Evolutionary conservation across 371 early-diverging fungal species (phyloP), one percentile per base, ranked within the genome.

Genomic region (Synchytrium microbalum): DNA sequence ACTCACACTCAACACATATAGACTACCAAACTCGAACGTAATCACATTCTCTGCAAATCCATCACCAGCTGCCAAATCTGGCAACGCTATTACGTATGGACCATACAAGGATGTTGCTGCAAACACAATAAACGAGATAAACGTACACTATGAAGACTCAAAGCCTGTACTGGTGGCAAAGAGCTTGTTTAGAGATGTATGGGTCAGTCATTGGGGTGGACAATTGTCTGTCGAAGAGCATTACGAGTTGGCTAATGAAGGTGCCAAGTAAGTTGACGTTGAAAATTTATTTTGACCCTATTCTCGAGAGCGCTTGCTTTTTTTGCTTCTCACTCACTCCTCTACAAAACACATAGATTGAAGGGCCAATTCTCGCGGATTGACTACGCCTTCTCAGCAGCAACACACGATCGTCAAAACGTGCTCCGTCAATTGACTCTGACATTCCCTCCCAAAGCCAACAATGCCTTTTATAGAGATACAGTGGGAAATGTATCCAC

Each of bases 401-500:
- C 70, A 67, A 71, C 70, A 3, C 79, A 83, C 67, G 51, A 29
- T 24, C 69, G 82, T 33, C 84, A 86, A 54, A 86, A 84, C 62
- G 85, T 81, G 32, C 70, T 88, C 46, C 82, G 79, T 79, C 66
- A 73, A 60, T 54, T 88, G 75, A 66, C 68, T 46, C 59, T 82
- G 26, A 68, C 63, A 26, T 78, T 93, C 8, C 96, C 92, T 31
- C 73, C 70, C 1, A 74, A 72, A 8, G 93, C 91, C 16, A 68
- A 77, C 26, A 84, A 91, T 61, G 81, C 90, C 55, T 95, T 91
- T 72, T 94, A 82, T 71, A 85, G 90, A 28, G 98, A 98, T 75
- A 89, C 88, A 59, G 90, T 95, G 65, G 98, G 98, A 32, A 96
- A 98, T 73, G 94, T 98, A 27, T 95, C 96, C 2, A 96, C 98